Evolutionary conservation across 2,329 filamentous ascomycete species (phyloP), one percentile per base, ranked within the genome.

Genomic region (Fusarium incarnatum): DNA sequence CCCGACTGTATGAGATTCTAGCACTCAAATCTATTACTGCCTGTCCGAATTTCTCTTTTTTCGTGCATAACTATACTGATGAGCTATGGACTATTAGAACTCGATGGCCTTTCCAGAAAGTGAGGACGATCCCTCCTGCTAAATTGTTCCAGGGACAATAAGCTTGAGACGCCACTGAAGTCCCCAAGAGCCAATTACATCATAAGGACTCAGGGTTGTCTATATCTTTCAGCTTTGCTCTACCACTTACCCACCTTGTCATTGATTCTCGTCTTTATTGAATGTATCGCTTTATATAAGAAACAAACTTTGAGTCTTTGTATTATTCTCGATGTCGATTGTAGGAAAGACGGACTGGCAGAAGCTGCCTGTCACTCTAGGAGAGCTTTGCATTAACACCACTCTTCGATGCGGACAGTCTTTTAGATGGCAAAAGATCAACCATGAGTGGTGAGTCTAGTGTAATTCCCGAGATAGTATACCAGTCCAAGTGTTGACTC

Each of bases 351-450:
- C 90, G 18, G 92, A 93, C 78, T 99, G 96, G 96, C 89, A 89
- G 70, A 97, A 93, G 82, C 83, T 99, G 72, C 94, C 96, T 25
- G 83, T 98, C 42, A 92, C 86, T 65, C 82, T 97, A 34, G 88
- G 90, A 6, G 96, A 99, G 78, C 87, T 99, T 6, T 98, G 94
- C 78, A 94, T 99, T 71, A 94, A 97, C 75, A 99, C 95, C 0
- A 97, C 94, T 0, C 84, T 99, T 34, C 91, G 95, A 67, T 99
- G 96, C 79, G 96, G 96, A 6, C 96, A 99, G 79, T 97, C 95
- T 1, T 99, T 99, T 75, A 91, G 95, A 83, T 99, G 96, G 96
- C 91, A 91, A 67, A 94, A 94, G 77, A 88, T 93, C 50, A 87
- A 89, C 45, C 89, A 94, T 78, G 91, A 95, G 84, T 99, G 96